Base-by-base conservation (phyloP, 805 yeast species). In the Grigorovia humatica region DNA sequence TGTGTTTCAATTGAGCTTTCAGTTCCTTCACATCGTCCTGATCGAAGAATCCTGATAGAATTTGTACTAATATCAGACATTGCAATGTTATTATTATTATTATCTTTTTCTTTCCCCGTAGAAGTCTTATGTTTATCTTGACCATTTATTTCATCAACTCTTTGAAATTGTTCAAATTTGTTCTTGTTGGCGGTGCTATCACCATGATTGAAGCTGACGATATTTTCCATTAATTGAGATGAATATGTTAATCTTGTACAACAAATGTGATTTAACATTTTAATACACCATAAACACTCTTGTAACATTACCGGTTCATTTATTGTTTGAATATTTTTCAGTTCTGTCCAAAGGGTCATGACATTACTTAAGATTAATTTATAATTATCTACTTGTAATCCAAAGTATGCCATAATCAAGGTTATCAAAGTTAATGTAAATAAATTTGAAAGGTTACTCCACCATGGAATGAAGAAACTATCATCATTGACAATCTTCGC, bases 231-330 rank as follows among this genome's bases (percentile, higher is more conserved):
- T 1, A 60, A 60, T 11, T 62, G 54, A 9, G 70, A 61, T n/a
- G 77, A 70, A 50, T 74, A 74, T 46, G 70, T 62, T 50, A 78
- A 64, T 47, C 79, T 65, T 48, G 77, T 63, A n/a, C 74, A 64
- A 46, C 76, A 64, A 57, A 80, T 72, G 53, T 75, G 78, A 58
- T 78, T 79, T 53, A 79, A 66, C 70, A 75, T 76, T 54, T 78
- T 79, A 44, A 81, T 58, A 1, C 77, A 80, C 86, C 85, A 81
- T n/a, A 78, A 58, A 58, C 83, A 78, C 60, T 81, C 85, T 45
- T 73, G 70, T 12, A 75, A 77, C 86, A 81, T 81, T 17, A 59
- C 59, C 8, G 57, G 67, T 52, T 73, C 71, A 38, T 61, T 58
- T 27, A 48, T 54, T 12, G 65, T 72, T 60, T 27, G 74, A 58